These are phyloP conservation scores for Diaporthe destruens DNA, from an alignment of 2,329 filamentous ascomycete species.

Conservation along the genomic window DNA sequence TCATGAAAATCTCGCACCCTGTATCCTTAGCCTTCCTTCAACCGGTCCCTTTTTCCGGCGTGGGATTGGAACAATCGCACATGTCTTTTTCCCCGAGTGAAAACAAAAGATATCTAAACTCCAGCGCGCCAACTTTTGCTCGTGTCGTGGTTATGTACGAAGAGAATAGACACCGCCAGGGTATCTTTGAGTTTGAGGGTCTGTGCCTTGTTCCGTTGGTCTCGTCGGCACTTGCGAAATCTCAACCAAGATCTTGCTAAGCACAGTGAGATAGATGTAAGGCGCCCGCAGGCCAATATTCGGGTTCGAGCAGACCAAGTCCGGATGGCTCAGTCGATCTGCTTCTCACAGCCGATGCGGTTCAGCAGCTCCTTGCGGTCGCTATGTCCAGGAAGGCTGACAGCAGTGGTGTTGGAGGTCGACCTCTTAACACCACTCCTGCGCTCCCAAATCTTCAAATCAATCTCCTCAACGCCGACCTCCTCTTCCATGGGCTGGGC, in stretches of 20 bases:
- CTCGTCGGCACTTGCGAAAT: not conserved
- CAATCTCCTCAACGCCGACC: slow-evolving; percentile 78
- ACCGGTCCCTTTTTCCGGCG: slow-evolving; percentile 22
- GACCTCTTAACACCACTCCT: slow-evolving; percentile 67
- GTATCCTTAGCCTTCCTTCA: slow-evolving; percentile 8
- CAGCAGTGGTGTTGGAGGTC: slow-evolving; percentile 62
- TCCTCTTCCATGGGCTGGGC: slow-evolving; percentile 76
- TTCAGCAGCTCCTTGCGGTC: slow-evolving; percentile 86
- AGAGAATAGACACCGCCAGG: slow-evolving; percentile 41
- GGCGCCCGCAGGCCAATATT: not conserved
- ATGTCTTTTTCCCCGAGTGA: slow-evolving; percentile 8
- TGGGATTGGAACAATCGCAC: slow-evolving; percentile 19
- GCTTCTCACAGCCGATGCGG: slow-evolving; percentile 86
- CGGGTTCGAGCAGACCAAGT: not conserved
- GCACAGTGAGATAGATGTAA: not conserved
- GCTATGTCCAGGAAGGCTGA: slow-evolving; percentile 77
- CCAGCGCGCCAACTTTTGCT: slow-evolving; percentile 41
- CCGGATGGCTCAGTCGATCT: slow-evolving; percentile 59
- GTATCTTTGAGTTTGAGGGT: slow-evolving; percentile 31
- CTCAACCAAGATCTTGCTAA: not conserved
- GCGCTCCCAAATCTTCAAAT: slow-evolving; percentile 74
- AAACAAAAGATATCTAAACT: slow-evolving; percentile 37
- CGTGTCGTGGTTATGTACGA: slow-evolving; percentile 40
- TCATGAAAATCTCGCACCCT: not conserved
- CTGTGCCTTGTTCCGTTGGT: slow-evolving; percentile 20